Evolutionary conservation across 208 protist species (phyloP).

Genomic region (Leishmania lainsoni): DNA sequence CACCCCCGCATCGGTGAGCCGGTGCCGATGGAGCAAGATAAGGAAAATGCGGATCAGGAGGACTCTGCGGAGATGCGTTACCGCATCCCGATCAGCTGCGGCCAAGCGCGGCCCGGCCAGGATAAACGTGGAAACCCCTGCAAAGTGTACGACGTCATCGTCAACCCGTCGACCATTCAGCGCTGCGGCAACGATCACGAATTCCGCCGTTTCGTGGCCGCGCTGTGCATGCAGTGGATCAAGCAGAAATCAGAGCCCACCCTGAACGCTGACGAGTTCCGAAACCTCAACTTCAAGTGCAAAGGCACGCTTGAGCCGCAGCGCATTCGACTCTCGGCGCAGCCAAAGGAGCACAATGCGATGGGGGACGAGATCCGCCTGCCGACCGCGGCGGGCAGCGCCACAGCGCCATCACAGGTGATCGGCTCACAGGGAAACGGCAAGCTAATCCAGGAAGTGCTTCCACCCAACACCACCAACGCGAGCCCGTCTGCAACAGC

Average conservation of each 20-base stretch:
- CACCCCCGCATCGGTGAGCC: conserved; percentile 87
- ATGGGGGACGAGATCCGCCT: conserved; percentile 88
- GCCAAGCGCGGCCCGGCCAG: conserved; percentile 70
- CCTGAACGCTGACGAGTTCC: conserved; percentile 87
- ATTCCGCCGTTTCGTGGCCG: conserved; percentile 86
- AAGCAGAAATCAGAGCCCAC: conserved; percentile 90
- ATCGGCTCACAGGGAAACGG: conserved; percentile 44
- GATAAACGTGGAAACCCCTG: conserved; percentile 88
- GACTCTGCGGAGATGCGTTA: conserved; percentile 69
- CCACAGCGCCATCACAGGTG: conserved; percentile 49
- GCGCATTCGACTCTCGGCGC: conserved; percentile 74
- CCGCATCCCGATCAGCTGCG: conserved; percentile 88
- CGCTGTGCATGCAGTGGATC: conserved; percentile 90
- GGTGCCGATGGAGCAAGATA: conserved; percentile 64
- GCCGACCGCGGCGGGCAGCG: conserved; percentile 36
- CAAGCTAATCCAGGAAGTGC: conserved; percentile 72
- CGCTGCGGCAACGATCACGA: conserved; percentile 76
- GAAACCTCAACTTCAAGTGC: conserved; percentile 86
- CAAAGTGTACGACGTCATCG: conserved; percentile 93
- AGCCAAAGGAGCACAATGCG: conserved; percentile 60
- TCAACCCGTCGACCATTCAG: conserved; percentile 78
- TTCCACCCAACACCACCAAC: neutral
- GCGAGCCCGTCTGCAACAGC: neutral
- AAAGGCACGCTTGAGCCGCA: conserved; percentile 88
- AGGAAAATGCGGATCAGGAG: conserved; percentile 14